Evolutionary conservation across 177 flowering plant genomes (phyloP).

Genomic region (Vitis hybrid): DNA sequence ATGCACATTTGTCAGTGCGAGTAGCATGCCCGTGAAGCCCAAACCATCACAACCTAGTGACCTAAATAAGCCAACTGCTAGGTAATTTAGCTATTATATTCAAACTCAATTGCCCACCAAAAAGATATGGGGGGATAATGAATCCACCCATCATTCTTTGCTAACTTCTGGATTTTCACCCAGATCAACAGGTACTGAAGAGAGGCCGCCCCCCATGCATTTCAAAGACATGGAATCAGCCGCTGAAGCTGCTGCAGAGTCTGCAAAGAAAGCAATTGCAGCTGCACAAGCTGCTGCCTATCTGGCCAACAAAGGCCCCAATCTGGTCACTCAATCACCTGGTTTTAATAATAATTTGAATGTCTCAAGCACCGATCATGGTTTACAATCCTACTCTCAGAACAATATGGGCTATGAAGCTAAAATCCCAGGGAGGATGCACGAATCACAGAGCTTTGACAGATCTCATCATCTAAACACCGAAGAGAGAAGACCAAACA

Average conservation of each 20-base stretch:
- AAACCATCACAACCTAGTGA: slow-evolving; percentile 24
- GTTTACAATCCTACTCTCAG: slow-evolving; percentile 6
- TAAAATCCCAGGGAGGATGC: slow-evolving; percentile 14
- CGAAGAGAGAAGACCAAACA: slow-evolving; percentile 21
- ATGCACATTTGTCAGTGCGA: slow-evolving; percentile 61
- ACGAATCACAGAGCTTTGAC: slow-evolving; percentile 30
- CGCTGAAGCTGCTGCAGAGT: slow-evolving; percentile 81
- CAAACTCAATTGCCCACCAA: neutral
- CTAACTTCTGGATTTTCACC: neutral
- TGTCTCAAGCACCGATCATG: slow-evolving; percentile 17
- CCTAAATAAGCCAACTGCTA: slow-evolving; percentile 23
- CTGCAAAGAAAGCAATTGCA: slow-evolving; percentile 72
- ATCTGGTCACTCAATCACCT: slow-evolving; percentile 17
- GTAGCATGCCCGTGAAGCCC: slow-evolving; percentile 64
- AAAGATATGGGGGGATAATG: neutral
- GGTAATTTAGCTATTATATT: slow-evolving; percentile 24
- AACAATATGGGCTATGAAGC: slow-evolving; percentile 12
- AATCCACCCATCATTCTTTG: neutral
- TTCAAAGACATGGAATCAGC: slow-evolving; percentile 69
- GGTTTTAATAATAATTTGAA: slow-evolving; percentile 13
- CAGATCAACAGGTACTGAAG: slow-evolving; percentile 28
- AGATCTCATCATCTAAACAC: slow-evolving; percentile 20
- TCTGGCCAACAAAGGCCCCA: slow-evolving; percentile 46
- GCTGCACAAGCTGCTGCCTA: slow-evolving; percentile 86
- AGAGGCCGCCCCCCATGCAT: slow-evolving; percentile 16